phyloP scores from a whole-genome alignment of 352 stramenopile genomes.

The Peronospora farinosa region DNA sequence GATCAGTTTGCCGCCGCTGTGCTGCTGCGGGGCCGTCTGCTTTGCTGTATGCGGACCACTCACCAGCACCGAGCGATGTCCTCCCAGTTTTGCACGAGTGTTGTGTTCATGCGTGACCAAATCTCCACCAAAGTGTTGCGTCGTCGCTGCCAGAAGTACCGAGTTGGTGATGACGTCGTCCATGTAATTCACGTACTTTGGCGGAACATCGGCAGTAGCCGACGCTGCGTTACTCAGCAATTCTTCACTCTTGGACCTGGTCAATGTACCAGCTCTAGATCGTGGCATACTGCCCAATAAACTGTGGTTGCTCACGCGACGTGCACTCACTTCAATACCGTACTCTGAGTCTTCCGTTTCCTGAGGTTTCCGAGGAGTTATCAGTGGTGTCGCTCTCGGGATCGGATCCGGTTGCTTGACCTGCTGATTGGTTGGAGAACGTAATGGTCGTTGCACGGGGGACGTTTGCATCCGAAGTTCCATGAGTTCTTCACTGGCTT shows the following conservation, averaged over 20 bases:
- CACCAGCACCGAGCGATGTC: slow-evolving; percentile 64
- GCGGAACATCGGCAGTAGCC: slow-evolving; percentile 17
- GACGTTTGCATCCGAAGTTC: slow-evolving; percentile 56
- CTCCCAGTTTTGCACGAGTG: slow-evolving; percentile 55
- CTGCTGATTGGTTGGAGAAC: slow-evolving; percentile 13
- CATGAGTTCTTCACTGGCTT: slow-evolving; percentile 52
- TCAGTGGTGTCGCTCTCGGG: slow-evolving; percentile 21
- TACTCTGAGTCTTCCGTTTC: slow-evolving; percentile 68
- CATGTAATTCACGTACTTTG: slow-evolving; percentile 73
- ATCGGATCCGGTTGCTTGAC: slow-evolving; percentile 21
- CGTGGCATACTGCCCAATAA: slow-evolving; percentile 24
- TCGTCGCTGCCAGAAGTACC: slow-evolving; percentile 69
- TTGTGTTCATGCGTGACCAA: slow-evolving; percentile 77
- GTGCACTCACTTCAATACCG: slow-evolving; percentile 47
- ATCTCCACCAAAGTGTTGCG: slow-evolving; percentile 81
- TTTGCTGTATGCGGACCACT: slow-evolving; percentile 28
- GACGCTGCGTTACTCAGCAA: slow-evolving; percentile 32
- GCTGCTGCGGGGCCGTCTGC: slow-evolving; percentile 32
- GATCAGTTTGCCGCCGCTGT: slow-evolving; percentile 62
- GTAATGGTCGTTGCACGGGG: slow-evolving; percentile 24
- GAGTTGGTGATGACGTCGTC: slow-evolving; percentile 60
- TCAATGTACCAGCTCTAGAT: slow-evolving; percentile 49
- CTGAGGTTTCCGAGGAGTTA: slow-evolving; percentile 38
- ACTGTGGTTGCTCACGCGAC: slow-evolving; percentile 28
- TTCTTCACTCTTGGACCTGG: slow-evolving; percentile 68